Base-by-base conservation (phyloP, 441 rosid genomes). In the Oxalis stricta region DNA sequence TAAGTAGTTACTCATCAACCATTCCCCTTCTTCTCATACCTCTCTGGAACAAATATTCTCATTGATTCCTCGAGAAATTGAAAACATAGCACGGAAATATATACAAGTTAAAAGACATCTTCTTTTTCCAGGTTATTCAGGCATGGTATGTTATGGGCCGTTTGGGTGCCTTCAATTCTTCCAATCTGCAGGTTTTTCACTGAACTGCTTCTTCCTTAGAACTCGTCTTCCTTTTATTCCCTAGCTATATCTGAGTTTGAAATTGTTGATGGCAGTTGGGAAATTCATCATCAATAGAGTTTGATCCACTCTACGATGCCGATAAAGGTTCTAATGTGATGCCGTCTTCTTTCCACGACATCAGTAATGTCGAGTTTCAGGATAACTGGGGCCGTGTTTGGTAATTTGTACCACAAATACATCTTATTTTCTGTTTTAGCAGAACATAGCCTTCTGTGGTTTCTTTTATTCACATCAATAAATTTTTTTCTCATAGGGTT, bases 121-220 rank as follows among this genome's bases (percentile, higher is more conserved):
- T n/a, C n/a, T n/a, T 28, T 32, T 11, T 65, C 61, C 88, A 89
- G 97, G 82, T 70, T 44, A 69, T 84, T 55, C 95, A 82, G 55
- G 73, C 97, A 12, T 84, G 94, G 95, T 82, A 89, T 70, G 86
- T 84, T 52, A 84, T 89, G 95, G 95, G 97, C 26, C 68, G 97
- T 42, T 54, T 84, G 53, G 97, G 97, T 32, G 85, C 88, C 60
- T 89, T 84, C 69, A 89, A 84, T 68, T 73, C 94, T 52, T 75
- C 86, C 18, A 89, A 89, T 61, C 59, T 89, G 63, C 97, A 88
- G 97, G 95, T 88, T 63, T n/a, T n/a, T 61, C 59, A 18, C 39
- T 44, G 11, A 59, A 37, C 17, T 22, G 12, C 14, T 35, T 35
- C 23, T 33, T 17, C 38, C 3, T 30, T 2, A 8, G 5, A 20